Base-by-base conservation (phyloP, 2,329 filamentous ascomycete genomes). In the Colletotrichum eleusines region DNA sequence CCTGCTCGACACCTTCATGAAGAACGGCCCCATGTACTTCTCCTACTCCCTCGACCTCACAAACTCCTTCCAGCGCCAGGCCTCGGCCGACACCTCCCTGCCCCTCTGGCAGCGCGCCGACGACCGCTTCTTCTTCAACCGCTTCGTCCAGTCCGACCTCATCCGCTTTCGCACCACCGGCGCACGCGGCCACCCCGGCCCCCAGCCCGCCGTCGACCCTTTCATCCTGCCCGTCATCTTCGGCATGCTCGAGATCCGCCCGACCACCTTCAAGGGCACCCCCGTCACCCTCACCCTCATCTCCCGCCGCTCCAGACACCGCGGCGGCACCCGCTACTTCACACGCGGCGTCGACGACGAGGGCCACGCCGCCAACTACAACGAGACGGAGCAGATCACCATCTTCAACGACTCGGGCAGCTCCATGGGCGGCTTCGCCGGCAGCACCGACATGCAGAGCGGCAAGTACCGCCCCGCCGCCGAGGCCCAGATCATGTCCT, bases 51-150 rank as follows among this genome's bases (percentile, higher is more conserved):
- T 97, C 80, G 96, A 99, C 81, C 88, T 99, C 74, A 99, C 96
- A 76, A 99, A 97, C 85, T 95, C 90, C 79, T 97, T 98, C 84
- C 96, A 99, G 83, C 91, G 96, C 74, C 96, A 98, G 80, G 91
- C 95, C 4, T 90, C 95, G 75, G 85, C 90, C 74, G 90, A 97
- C 79, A 83, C 85, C 66, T 88, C 88, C 20, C 84, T 87, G 66
- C 95, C 96, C 16, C 83, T 98, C 69, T 99, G 96, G 96, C 91
- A 92, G 85, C 88, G 94, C 75, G 92, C 95, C 73, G 96, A 99
- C 81, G 95, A 98, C 79, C 94, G 96, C 74, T 99, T 99, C 86
- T 99, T 98, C 86, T 99, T 95, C 94, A 99, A 99, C 82, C 91
- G 92, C 74, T 97, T 97, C 80, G 88, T 98, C 59, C 94, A 95